These are phyloP conservation scores for Ottelia alismoides DNA, from an alignment of 106 monocot species.

Conservation along the genomic window DNA sequence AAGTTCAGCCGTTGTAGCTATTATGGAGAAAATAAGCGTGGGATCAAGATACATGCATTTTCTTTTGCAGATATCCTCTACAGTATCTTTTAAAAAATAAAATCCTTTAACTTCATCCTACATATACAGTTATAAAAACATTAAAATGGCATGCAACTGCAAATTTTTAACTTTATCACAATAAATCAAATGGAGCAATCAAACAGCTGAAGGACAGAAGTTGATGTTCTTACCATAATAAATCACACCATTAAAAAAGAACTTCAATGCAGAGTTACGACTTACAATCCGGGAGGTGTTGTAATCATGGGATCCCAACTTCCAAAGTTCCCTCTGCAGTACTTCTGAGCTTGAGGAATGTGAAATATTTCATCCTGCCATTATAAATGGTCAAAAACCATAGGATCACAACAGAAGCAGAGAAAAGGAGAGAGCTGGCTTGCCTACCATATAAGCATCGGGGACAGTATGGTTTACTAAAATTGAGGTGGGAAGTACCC, in stretches of 20 bases:
- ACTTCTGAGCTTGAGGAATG: slow-evolving; percentile 70
- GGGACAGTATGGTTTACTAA: slow-evolving; percentile 60
- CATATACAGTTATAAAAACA: no score
- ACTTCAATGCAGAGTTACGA: no score
- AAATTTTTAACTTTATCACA: no score
- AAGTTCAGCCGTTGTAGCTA: no score
- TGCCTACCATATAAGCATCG: slow-evolving; percentile 75
- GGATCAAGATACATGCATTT: no score
- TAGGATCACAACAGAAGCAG: not conserved
- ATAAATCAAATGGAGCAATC: not conserved
- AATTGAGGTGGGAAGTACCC: slow-evolving; percentile 67
- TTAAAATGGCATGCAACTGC: no score
- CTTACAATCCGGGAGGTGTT: slow-evolving; percentile 93
- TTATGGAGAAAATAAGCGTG: no score
- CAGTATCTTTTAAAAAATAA: no score
- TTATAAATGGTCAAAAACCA: not conserved
- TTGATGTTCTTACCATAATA: not conserved
- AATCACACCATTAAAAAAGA: no score
- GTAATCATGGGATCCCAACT: slow-evolving; percentile 99
- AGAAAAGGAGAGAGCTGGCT: not conserved
- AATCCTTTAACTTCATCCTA: no score
- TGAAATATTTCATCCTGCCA: slow-evolving; percentile 95
- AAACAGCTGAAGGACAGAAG: not conserved
- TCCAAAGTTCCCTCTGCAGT: slow-evolving; percentile 67
- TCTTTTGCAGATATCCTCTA: no score